Evolutionary conservation across 768 basidiomycete species (phyloP).

Genomic region (Kwoniella sp.): DNA sequence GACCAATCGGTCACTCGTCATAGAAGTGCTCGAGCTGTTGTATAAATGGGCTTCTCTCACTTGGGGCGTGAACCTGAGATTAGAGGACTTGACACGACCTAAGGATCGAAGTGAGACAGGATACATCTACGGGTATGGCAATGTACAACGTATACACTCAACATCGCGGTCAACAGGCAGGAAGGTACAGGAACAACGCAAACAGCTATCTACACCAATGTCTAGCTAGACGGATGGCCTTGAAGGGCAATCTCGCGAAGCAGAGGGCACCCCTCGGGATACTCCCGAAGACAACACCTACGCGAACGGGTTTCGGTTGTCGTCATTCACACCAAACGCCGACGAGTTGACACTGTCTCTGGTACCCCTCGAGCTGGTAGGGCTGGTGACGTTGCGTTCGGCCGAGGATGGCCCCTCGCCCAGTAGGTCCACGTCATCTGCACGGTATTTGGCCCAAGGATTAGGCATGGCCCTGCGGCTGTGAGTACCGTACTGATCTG

Average conservation of each 20-base stretch:
- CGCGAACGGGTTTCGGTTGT: neutral
- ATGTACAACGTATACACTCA: neutral
- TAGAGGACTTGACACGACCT: neutral
- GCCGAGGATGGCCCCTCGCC: too few relatives aligned
- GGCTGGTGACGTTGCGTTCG: slow-evolving; percentile 6
- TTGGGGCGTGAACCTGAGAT: too few relatives aligned
- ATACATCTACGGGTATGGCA: slow-evolving; percentile 1
- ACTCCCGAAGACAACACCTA: too few relatives aligned
- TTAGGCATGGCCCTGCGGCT: slow-evolving; percentile 6
- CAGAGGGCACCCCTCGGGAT: too few relatives aligned
- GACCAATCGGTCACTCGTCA: too few relatives aligned
- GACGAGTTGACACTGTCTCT: slow-evolving; percentile 3
- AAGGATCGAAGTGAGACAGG: neutral
- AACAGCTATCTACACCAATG: neutral
- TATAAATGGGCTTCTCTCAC: too few relatives aligned
- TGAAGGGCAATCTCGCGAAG: too few relatives aligned
- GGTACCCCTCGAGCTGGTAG: slow-evolving; percentile 20
- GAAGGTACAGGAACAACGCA: neutral
- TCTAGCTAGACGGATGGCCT: neutral
- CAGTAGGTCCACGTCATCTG: slow-evolving; percentile 13
- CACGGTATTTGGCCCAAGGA: slow-evolving; percentile 8
- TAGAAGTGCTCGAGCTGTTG: too few relatives aligned
- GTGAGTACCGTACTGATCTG: neutral
- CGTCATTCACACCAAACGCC: neutral
- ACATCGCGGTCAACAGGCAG: neutral